Conservation (phyloP, 768 basidiomycete species). For the Psilocybe subaeruginosa region DNA sequence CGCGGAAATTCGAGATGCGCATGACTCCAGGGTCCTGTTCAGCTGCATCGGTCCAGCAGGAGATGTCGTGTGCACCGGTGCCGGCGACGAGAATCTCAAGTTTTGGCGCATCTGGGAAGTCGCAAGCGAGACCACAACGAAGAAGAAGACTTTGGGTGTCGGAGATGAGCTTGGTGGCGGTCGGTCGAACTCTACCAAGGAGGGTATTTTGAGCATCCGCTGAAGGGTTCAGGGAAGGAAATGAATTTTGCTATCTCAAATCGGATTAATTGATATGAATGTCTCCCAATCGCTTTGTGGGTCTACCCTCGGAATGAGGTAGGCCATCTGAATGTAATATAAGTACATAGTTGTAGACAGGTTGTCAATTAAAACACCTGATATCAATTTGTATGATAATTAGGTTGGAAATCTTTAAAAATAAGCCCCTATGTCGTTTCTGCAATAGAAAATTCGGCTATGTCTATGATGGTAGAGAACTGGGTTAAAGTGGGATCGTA, state of each 20-base stretch:
- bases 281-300: background rate
- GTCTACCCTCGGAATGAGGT: background rate
- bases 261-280: background rate
- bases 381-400: background rate
- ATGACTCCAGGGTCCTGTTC: constrained; percentile 89
- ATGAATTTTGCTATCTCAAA: background rate
- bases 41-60: constrained; percentile 87
- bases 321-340: background rate
- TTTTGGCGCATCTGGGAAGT: constrained; percentile 91
- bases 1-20: constrained; percentile 86
- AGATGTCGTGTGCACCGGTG: constrained; percentile 89
- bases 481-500: background rate
- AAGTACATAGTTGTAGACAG: background rate
- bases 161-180: constrained; percentile 40
- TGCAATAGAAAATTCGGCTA: background rate
- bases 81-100: constrained; percentile 95
- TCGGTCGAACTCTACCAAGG: constrained; percentile 48
- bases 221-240: constrained; percentile 1
- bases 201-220: constrained; percentile 52
- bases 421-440: background rate
- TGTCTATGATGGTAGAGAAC: constrained; percentile 9
- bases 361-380: background rate
- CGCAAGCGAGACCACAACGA: constrained; percentile 42
- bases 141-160: constrained; percentile 51
- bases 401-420: background rate